These are phyloP conservation scores for Sequoiadendron giganteum DNA, from an alignment of 75 land plant genomes.

Conservation along the genomic window DNA sequence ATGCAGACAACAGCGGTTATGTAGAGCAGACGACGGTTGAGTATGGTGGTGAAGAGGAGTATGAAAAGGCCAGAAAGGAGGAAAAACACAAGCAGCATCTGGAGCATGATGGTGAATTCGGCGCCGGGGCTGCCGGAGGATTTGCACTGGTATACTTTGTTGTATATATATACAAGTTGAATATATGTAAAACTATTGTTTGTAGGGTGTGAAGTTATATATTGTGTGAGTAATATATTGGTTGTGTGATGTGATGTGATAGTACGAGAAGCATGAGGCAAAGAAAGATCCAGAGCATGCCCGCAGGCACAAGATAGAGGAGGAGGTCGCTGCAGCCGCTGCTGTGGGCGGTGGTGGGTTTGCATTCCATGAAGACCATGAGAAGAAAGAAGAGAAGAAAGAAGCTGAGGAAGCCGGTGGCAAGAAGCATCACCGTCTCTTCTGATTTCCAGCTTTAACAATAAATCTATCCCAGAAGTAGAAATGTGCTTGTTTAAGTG, in stretches of 20 bases:
- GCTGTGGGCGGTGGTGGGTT: no score
- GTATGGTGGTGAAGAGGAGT: background rate
- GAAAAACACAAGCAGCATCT: constrained; percentile 8
- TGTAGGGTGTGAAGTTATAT: background rate
- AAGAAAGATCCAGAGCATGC: constrained; percentile 3
- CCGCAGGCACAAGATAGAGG: background rate
- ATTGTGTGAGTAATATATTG: no score
- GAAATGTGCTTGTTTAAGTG: no score
- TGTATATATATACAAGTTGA: background rate
- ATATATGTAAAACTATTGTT: background rate
- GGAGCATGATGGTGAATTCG: constrained; percentile 23
- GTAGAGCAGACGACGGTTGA: background rate
- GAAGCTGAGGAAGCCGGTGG: no score
- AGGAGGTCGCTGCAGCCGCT: background rate
- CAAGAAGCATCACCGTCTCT: no score
- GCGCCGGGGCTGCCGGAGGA: constrained; percentile 29
- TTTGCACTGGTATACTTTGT: constrained; percentile 28
- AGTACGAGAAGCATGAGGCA: background rate
- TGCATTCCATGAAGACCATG: no score
- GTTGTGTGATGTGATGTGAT: no score
- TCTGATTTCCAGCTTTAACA: no score
- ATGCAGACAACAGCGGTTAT: background rate
- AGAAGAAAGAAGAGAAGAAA: no score
- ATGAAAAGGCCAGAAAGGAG: background rate
- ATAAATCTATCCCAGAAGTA: no score